Evolutionary conservation across 139 green algal species (phyloP), one percentile per base, ranked within the genome.

Genomic region (Edaphochlamys debaryana): DNA sequence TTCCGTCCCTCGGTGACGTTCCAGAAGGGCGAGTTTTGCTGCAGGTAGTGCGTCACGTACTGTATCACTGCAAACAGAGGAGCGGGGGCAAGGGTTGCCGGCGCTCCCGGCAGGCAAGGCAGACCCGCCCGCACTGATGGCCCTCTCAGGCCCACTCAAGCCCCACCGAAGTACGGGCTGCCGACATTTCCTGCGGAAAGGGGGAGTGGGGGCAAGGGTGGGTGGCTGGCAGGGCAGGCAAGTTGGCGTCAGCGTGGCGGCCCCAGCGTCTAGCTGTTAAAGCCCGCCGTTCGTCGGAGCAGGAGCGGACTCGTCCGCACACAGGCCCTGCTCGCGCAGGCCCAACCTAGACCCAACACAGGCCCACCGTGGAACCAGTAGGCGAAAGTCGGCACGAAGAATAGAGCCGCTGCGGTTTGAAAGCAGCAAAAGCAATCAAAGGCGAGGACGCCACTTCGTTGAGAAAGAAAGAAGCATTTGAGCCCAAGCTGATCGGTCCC

Each of bases 311-410:
- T n/a, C n/a, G n/a, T n/a, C n/a, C n/a, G n/a, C n/a, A n/a, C n/a
- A n/a, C n/a, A n/a, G n/a, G n/a, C n/a, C 37, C 50, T 32, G 22
- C 73, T 37, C 17, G 20, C 56, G 5, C 54, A 54, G 1, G 30
- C 48, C 48, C 63, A 6, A 69, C 63, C 32, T 40, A 30, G 13
- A 30, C 4, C 63, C 63, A n/a, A n/a, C 56, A 17, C 45, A 36
- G 8, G 36, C 75, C 45, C n/a, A 82, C 76, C 76, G 22, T 62
- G 58, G 41, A 70, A 82, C 76, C 76, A 82, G 41, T 82, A 82
- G 5, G 76, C 60, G 36, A 56, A 82, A 4, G 34, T 72, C 19
- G 76, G 76, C 62, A 82, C 63, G 63, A 54, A 82, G 76, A 82
- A 82, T 4, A 82, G 42, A 32, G 76, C 63, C 1, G 63, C 76